phyloP scores from a whole-genome alignment of 176 grass and related monocot species.

The Elaeis guineensis region DNA sequence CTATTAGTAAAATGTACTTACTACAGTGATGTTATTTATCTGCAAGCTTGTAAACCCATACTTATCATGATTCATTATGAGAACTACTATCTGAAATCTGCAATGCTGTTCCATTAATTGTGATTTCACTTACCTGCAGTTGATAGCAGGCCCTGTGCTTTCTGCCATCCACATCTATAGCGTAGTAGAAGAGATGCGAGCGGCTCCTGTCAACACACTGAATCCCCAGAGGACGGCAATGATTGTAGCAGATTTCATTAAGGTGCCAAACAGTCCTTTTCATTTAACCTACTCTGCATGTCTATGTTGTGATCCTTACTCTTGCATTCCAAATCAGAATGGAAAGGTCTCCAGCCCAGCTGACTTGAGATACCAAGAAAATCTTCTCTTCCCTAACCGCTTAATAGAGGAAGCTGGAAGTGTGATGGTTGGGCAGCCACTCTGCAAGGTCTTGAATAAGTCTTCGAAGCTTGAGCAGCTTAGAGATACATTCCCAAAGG shows the following conservation, averaged over 20 bases:
- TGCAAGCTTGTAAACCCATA: too few relatives aligned
- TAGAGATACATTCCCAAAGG: slow-evolving; percentile 47
- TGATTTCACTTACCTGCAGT: slow-evolving; percentile 32
- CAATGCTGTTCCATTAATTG: not conserved
- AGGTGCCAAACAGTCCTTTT: slow-evolving; percentile 38
- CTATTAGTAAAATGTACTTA: too few relatives aligned
- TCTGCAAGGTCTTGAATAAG: slow-evolving; percentile 29
- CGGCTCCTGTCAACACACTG: slow-evolving; percentile 80
- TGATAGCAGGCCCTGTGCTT: slow-evolving; percentile 81
- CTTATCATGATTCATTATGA: too few relatives aligned
- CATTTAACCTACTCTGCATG: not conserved
- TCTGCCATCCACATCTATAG: slow-evolving; percentile 74
- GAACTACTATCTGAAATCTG: too few relatives aligned
- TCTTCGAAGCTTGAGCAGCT: slow-evolving; percentile 26
- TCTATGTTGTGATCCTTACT: slow-evolving; percentile 1
- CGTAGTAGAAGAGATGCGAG: slow-evolving; percentile 86
- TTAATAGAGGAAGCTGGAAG: slow-evolving; percentile 67
- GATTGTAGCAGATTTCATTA: slow-evolving; percentile 78
- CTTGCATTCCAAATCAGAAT: slow-evolving; percentile 30
- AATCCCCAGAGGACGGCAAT: slow-evolving; percentile 85
- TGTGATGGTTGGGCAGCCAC: slow-evolving; percentile 63
- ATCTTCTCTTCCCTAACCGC: slow-evolving; percentile 58
- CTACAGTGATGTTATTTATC: too few relatives aligned
- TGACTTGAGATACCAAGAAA: slow-evolving; percentile 63
- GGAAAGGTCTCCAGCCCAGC: slow-evolving; percentile 80